These are phyloP conservation scores for Arabidopsis suecica DNA, from an alignment of 345 rosid genomes.

Conservation along the genomic window DNA sequence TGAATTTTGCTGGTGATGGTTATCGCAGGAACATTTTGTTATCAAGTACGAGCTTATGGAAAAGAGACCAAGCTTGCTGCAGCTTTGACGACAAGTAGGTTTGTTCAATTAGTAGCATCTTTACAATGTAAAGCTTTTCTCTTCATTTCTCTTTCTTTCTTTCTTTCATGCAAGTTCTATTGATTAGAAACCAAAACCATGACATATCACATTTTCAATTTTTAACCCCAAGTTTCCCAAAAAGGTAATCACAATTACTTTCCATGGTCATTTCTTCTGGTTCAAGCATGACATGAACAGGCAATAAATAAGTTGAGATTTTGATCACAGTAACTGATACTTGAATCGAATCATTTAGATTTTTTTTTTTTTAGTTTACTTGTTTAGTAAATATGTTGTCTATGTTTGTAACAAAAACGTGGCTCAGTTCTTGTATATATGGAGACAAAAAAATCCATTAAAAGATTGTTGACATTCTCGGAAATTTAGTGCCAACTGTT, in stretches of 20 bases:
- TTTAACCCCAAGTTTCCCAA: slow-evolving; percentile 29
- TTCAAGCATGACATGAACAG: slow-evolving; percentile 8
- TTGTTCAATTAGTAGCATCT: slow-evolving; percentile 45
- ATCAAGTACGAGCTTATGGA: slow-evolving; percentile 80
- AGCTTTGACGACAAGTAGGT: slow-evolving; percentile 57
- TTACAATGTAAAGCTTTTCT: slow-evolving; percentile 64
- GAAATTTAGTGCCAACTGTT: slow-evolving; percentile 4
- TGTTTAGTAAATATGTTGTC: slow-evolving; percentile 5
- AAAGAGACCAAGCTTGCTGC: slow-evolving; percentile 89
- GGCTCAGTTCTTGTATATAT: slow-evolving; percentile 8
- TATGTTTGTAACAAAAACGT: not conserved
- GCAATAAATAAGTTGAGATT: slow-evolving; percentile 13
- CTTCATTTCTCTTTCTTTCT: slow-evolving; percentile 9
- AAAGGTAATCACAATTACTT: slow-evolving; percentile 27
- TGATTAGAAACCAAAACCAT: slow-evolving; percentile 36
- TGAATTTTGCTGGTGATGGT: not conserved
- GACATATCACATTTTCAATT: slow-evolving; percentile 32
- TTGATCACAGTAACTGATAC: not conserved
- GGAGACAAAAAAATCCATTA: not conserved
- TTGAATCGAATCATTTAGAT: not conserved
- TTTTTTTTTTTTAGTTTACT: not conserved
- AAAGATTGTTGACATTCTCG: not conserved
- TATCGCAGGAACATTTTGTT: slow-evolving; percentile 80
- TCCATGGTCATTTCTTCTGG: slow-evolving; percentile 6
- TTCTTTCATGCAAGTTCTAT: slow-evolving; percentile 28